Conservation (phyloP, 495 filamentous ascomycete species). For the Tuber borchii region DNA sequence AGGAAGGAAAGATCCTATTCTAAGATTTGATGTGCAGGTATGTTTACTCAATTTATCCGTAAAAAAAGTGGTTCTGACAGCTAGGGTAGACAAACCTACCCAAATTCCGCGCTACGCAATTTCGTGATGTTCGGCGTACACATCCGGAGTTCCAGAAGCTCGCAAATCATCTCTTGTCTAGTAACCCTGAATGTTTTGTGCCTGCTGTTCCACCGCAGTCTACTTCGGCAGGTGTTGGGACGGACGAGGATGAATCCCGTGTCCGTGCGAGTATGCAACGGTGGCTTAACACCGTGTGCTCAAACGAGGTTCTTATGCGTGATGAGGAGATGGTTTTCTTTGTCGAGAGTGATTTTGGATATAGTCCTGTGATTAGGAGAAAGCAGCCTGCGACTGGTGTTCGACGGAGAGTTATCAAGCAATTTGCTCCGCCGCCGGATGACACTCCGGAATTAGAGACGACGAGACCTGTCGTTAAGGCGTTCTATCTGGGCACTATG, state of each 20-base stretch:
- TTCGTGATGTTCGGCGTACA: constrained; percentile 89
- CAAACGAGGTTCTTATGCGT: constrained; percentile 83
- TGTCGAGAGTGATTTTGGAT: constrained; percentile 96
- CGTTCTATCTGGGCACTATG: constrained; percentile 93
- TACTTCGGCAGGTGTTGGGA: constrained; percentile 90
- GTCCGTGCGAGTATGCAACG: constrained; percentile 84
- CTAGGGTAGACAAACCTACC: constrained; percentile 80
- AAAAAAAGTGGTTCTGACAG: constrained; percentile 12
- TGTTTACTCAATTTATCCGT: constrained; percentile 36
- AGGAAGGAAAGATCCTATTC: constrained; percentile 88
- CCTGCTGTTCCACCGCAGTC: constrained; percentile 88
- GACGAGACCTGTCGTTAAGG: constrained; percentile 83
- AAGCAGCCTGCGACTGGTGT: constrained; percentile 97
- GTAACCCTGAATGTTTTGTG: constrained; percentile 94
- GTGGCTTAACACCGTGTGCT: constrained; percentile 89
- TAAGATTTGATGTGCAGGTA: constrained; percentile 97
- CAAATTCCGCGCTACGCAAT: constrained; percentile 94
- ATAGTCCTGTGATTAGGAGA: constrained; percentile 87
- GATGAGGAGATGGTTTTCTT: constrained; percentile 97
- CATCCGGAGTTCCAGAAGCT: constrained; percentile 95
- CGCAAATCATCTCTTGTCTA: constrained; percentile 85
- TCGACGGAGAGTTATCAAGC: constrained; percentile 88
- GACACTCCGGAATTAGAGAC: constrained; percentile 91
- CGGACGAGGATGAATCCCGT: constrained; percentile 88
- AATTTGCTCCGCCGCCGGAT: constrained; percentile 95